Conservation (phyloP, 2,329 filamentous ascomycete species). For the Hypomyces rosellus region DNA sequence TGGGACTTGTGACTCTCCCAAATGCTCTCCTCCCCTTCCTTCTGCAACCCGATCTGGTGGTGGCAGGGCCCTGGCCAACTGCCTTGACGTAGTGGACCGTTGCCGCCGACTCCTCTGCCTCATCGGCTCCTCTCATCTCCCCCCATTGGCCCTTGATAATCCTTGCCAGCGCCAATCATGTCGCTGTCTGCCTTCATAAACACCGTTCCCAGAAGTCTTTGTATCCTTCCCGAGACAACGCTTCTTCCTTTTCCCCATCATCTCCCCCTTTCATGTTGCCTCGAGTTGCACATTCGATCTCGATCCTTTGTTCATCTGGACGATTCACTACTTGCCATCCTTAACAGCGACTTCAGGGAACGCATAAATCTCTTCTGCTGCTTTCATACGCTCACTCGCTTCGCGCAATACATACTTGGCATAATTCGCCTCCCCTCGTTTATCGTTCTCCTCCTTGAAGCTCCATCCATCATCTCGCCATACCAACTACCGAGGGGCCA, state of each 20-base stretch:
- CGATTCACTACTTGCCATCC: too few relatives aligned
- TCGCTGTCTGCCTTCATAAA: constrained; percentile 22
- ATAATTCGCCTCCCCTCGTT: not conserved
- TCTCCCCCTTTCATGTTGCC: constrained; percentile 6
- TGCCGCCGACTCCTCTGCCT: constrained; percentile 28
- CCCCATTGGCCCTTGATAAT: constrained; percentile 27
- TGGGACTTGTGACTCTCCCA: constrained; percentile 7
- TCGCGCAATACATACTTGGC: too few relatives aligned
- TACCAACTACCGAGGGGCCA: too few relatives aligned
- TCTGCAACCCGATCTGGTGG: constrained; percentile 12
- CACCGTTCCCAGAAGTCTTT: constrained; percentile 19
- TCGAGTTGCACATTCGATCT: not conserved
- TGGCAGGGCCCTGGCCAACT: constrained; percentile 17
- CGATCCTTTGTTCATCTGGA: too few relatives aligned
- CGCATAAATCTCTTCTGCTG: too few relatives aligned
- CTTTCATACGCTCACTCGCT: too few relatives aligned
- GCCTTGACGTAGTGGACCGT: constrained; percentile 22
- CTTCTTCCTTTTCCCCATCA: constrained; percentile 8
- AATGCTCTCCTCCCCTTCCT: constrained; percentile 4
- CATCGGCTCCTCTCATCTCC: constrained; percentile 27
- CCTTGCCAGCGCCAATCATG: constrained; percentile 30
- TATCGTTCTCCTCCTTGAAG: not conserved
- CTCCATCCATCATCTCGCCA: too few relatives aligned
- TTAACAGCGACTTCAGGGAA: too few relatives aligned
- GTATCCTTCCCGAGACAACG: constrained; percentile 23